Evolutionary conservation across 2,329 filamentous ascomycete genomes (phyloP).

Genomic region (Cladosporium oxysporum): DNA sequence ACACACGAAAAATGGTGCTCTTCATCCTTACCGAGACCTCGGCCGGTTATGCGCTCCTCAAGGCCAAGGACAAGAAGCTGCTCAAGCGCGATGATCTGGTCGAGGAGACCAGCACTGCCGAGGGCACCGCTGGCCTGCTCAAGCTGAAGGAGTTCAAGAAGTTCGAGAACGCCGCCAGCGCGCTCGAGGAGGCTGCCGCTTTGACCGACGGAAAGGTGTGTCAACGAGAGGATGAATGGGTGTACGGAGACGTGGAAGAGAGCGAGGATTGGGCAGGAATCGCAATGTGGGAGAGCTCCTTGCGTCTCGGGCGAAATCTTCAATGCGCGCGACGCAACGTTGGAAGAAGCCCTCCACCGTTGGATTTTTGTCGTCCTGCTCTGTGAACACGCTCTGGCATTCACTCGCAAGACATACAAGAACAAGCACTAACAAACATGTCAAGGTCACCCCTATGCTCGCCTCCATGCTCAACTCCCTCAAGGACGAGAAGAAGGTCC

Average conservation of each 20-base stretch:
- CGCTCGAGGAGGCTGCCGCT: constrained; percentile 85
- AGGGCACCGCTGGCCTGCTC: constrained; percentile 84
- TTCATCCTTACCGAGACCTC: constrained; percentile 94
- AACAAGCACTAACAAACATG: constrained; percentile 24
- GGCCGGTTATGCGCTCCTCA: constrained; percentile 96
- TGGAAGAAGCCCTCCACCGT: background rate
- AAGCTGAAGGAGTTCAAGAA: constrained; percentile 98
- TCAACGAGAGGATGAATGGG: background rate
- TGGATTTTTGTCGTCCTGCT: background rate
- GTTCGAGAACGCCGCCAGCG: constrained; percentile 89
- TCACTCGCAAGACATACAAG: background rate
- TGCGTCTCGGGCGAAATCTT: background rate
- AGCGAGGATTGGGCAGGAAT: background rate
- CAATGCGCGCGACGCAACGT: constrained; percentile 8
- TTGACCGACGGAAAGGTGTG: constrained; percentile 80
- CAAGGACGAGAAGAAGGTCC: constrained; percentile 97
- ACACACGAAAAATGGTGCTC: constrained; percentile 45
- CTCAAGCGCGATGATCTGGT: constrained; percentile 82
- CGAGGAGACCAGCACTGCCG: constrained; percentile 73
- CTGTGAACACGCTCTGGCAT: background rate
- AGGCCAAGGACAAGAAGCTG: constrained; percentile 98
- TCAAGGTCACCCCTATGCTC: constrained; percentile 76
- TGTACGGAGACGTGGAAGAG: background rate
- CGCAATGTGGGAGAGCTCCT: background rate
- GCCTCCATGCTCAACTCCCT: constrained; percentile 79